A percentile compares a stretch with the other conserved stretches of the same genome.
These are phyloP conservation scores for Lumnitzera littorea DNA, from an alignment of 345 rosid species.

Conservation along the genomic window DNA sequence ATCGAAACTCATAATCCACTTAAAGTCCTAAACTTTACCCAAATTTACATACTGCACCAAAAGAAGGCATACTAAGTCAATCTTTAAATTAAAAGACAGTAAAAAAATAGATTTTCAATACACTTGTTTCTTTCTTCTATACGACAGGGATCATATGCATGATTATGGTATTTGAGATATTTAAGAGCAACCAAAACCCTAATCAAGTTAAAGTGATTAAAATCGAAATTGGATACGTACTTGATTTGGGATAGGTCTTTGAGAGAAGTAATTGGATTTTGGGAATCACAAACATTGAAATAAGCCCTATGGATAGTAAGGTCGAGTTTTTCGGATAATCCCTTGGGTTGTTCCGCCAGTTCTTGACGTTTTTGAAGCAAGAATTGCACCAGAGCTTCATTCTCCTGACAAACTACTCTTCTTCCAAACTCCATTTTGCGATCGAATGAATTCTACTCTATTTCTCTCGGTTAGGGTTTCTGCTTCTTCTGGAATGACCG, in stretches of 20 bases:
- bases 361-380: conserved; percentile 65
- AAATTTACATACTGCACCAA: too few species aligned
- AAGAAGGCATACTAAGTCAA: too few species aligned
- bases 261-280: conserved; percentile 48
- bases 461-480: not conserved
- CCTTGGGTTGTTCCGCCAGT: conserved; percentile 55
- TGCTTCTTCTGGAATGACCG: not conserved
- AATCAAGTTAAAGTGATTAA: not conserved
- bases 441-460: not conserved
- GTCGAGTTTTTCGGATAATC: conserved; percentile 58
- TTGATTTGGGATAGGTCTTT: conserved; percentile 71
- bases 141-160: too few species aligned
- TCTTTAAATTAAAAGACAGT: too few species aligned
- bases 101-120: too few species aligned
- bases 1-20: too few species aligned
- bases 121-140: too few species aligned
- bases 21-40: too few species aligned
- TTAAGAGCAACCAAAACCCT: not conserved
- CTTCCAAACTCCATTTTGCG: conserved; percentile 42
- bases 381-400: conserved; percentile 48
- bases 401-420: conserved; percentile 47
- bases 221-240: conserved; percentile 27
- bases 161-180: not conserved
- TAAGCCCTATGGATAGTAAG: conserved; percentile 55
- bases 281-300: conserved; percentile 41